Evolutionary conservation across 225 moss, liverwort and hornwort species (phyloP).

Genomic region (Thuidium tamariscinum): DNA sequence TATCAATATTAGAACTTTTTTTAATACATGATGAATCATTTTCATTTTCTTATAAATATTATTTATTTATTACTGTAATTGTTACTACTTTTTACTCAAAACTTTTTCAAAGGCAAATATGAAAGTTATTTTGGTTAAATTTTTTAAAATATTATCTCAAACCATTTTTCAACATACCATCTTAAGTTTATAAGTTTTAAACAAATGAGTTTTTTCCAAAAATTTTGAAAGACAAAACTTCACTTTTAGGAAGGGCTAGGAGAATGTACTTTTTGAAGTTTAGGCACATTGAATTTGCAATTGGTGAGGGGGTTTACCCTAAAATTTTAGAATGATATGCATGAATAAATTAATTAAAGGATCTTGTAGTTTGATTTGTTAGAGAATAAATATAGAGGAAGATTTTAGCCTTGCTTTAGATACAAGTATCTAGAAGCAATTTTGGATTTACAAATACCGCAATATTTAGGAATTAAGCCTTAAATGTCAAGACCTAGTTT

Average conservation of each 20-base stretch:
- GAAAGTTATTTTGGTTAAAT: neutral
- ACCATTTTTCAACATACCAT: neutral
- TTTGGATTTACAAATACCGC: rapidly evolving
- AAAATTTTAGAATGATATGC: rapidly evolving
- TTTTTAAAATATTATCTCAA: neutral
- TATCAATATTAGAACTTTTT: too few relatives aligned
- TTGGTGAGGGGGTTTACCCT: rapidly evolving
- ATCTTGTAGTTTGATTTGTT: rapidly evolving
- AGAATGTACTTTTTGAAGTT: neutral
- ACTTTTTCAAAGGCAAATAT: neutral
- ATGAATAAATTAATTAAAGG: rapidly evolving
- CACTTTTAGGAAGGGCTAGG: rapidly evolving
- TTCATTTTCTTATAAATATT: rapidly evolving
- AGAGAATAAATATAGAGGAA: neutral
- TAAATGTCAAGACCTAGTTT: neutral
- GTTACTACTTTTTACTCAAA: neutral
- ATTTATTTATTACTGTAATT: rapidly evolving
- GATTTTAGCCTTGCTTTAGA: neutral
- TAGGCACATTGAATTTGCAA: neutral
- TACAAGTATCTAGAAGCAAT: rapidly evolving
- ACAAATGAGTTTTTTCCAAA: too few relatives aligned
- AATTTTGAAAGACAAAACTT: neutral
- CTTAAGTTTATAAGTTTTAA: too few relatives aligned
- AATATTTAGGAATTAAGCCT: neutral
- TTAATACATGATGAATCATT: neutral